Evolutionary conservation across 495 filamentous ascomycete genomes (phyloP), one percentile per base, ranked within the genome.

Genomic region (Darksidea phi): DNA sequence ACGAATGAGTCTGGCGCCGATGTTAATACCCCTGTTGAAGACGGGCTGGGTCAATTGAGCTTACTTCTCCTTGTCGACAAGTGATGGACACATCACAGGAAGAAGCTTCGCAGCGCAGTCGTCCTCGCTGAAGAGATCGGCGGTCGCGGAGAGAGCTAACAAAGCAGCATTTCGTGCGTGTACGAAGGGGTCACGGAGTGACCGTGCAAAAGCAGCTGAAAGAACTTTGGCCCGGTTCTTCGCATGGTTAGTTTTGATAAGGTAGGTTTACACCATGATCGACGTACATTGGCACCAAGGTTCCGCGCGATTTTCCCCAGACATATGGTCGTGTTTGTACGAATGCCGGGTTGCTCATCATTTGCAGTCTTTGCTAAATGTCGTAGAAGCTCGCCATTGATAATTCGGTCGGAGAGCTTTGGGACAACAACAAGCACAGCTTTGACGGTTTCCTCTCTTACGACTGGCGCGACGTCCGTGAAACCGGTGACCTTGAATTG

Each of bases 301-400:
- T 95, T 88, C 66, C 89, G 92, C 1, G 94, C 91, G 61, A 98
- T 96, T 66, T 94, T 96, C 13, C 94, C 94, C 10, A 98, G 75
- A 70, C 94, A 97, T 26, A 98, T 97, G 0, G 95, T 97, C 0
- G 94, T 98, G 70, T 98, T 98, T 6, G 94, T 98, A 59, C 94
- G 83, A 53, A 98, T 98, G 6, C 94, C 94, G 17, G 95, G 93
- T 67, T 98, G 93, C 69, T 97, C 93, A 63, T 98, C 94, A 66
- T 97, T 97, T 37, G 94, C 89, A 6, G 93, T 97, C 69, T 96
- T 96, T 52, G 94, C 95, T 21, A 98, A 79, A 70, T 95, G 88
- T 70, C 87, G 88, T 32, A 98, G 75, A 11, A 98, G 76, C 64
- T 98, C 94, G 50, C 95, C 94, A 67, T 98, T 97, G 67, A 97